phyloP scores from a whole-genome alignment of 495 filamentous ascomycete genomes.

The Saxophila tyrrhenica region DNA sequence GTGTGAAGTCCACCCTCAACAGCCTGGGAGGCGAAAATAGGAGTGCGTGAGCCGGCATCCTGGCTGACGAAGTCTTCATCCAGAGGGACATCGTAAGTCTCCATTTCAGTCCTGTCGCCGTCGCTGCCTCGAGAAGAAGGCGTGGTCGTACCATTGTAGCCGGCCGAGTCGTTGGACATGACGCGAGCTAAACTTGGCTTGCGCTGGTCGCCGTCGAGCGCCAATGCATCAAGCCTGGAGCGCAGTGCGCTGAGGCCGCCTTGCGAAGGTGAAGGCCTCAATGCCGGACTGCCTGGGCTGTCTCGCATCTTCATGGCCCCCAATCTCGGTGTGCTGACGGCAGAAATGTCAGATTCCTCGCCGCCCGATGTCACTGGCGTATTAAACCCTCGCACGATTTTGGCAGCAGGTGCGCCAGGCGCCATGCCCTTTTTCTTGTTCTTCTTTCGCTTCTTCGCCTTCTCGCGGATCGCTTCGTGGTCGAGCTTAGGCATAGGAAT shows the following conservation, averaged over 20 bases:
- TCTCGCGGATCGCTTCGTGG: slow-evolving; percentile 25
- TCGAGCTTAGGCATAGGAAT: slow-evolving; percentile 24
- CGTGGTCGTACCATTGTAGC: slow-evolving; percentile 35
- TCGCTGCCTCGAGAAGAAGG: slow-evolving; percentile 47
- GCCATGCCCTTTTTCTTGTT: slow-evolving; percentile 35
- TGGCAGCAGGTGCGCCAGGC: slow-evolving; percentile 50
- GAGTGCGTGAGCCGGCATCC: slow-evolving; percentile 39
- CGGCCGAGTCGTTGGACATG: slow-evolving; percentile 9
- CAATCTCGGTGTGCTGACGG: slow-evolving; percentile 36
- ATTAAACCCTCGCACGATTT: slow-evolving; percentile 65
- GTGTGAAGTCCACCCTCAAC: slow-evolving; percentile 33
- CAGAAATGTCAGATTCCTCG: slow-evolving; percentile 69
- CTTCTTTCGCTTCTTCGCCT: slow-evolving; percentile 37
- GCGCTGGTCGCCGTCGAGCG: slow-evolving; percentile 26
- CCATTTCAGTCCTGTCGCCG: slow-evolving; percentile 41
- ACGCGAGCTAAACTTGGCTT: slow-evolving; percentile 32
- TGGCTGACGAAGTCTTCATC: slow-evolving; percentile 79
- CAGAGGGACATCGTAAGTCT: slow-evolving; percentile 80
- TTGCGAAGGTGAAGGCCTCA: slow-evolving; percentile 43
- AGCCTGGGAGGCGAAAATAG: slow-evolving; percentile 23
- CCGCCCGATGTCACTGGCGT: slow-evolving; percentile 77
- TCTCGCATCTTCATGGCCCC: slow-evolving; percentile 23
- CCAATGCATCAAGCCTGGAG: slow-evolving; percentile 61
- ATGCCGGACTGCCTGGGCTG: slow-evolving; percentile 37
- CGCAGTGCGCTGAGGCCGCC: slow-evolving; percentile 70